Conservation (phyloP, 2,329 filamentous ascomycete species). For the Alternaria sp. region DNA sequence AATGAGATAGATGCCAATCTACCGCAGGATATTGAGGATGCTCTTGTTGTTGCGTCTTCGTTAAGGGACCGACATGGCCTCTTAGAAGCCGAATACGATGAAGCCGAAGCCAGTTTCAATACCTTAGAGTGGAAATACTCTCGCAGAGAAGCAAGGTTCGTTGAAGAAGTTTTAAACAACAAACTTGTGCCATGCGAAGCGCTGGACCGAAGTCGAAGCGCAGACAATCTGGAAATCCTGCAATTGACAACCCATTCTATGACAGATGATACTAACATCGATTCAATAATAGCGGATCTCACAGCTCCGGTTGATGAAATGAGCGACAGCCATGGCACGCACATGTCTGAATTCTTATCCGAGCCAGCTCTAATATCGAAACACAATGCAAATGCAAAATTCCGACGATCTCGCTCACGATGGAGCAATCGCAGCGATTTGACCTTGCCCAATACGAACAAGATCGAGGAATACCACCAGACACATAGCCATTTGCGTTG, state of each 20-base stretch:
- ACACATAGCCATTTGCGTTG: background rate
- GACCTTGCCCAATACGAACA: background rate
- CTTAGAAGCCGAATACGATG: conserved; percentile 3
- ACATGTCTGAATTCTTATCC: background rate
- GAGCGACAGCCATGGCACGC: background rate
- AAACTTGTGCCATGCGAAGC: background rate
- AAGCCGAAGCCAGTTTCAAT: conserved; percentile 9
- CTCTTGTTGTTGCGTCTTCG: background rate
- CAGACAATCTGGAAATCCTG: background rate
- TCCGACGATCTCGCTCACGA: background rate
- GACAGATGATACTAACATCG: fast-evolving
- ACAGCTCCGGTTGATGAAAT: background rate
- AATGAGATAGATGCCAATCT: background rate
- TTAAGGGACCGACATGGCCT: conserved; percentile 7
- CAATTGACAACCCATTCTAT: background rate
- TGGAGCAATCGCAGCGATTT: background rate
- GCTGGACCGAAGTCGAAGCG: background rate
- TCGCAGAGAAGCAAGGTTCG: conserved; percentile 5
- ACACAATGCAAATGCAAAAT: no score
- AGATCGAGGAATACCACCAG: background rate
- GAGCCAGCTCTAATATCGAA: fast-evolving
- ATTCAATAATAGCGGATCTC: background rate
- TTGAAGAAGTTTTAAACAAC: background rate
- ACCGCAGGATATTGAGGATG: background rate
- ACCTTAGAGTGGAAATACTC: conserved; percentile 13